phyloP scores from a whole-genome alignment of 164 flowering plant genomes.

The Dillenia suffruticosa region DNA sequence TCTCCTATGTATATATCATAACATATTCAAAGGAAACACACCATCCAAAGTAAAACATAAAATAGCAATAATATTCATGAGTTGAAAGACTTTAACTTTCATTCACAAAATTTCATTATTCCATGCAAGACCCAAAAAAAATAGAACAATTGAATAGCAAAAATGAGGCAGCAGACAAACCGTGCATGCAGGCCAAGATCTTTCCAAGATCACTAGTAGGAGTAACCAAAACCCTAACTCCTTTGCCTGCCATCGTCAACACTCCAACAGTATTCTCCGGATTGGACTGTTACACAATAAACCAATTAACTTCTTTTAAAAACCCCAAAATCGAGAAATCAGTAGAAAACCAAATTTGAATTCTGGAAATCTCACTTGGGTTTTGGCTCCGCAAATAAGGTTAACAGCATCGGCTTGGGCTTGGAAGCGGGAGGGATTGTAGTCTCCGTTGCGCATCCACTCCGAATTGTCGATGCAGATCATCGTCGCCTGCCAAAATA shows the following conservation, averaged over 20 bases:
- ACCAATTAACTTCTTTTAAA: slow-evolving; percentile 3
- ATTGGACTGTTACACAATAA: slow-evolving; percentile 57
- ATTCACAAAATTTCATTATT: too few relatives aligned
- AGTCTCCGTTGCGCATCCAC: slow-evolving; percentile 97
- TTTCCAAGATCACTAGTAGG: slow-evolving; percentile 94
- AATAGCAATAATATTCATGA: too few relatives aligned
- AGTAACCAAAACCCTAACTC: slow-evolving; percentile 90
- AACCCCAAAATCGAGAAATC: neutral
- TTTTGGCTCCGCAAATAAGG: slow-evolving; percentile 93
- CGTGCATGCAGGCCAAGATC: slow-evolving; percentile 92
- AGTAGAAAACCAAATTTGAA: neutral
- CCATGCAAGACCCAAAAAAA: too few relatives aligned
- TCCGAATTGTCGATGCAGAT: slow-evolving; percentile 98
- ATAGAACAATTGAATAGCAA: too few relatives aligned
- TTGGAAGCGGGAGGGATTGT: slow-evolving; percentile 73
- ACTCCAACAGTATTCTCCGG: slow-evolving; percentile 96
- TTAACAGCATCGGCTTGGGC: slow-evolving; percentile 96
- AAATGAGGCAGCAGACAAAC: slow-evolving; percentile 22
- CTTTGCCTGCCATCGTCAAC: slow-evolving; percentile 95
- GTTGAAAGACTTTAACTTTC: too few relatives aligned
- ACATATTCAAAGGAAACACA: too few relatives aligned
- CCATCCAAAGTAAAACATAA: too few relatives aligned
- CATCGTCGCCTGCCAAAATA: slow-evolving; percentile 77
- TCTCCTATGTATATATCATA: too few relatives aligned
- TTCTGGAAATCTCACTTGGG: slow-evolving; percentile 42